These are phyloP conservation scores for Hypoxylon subgilvum DNA, from an alignment of 495 filamentous ascomycete genomes.

Conservation along the genomic window DNA sequence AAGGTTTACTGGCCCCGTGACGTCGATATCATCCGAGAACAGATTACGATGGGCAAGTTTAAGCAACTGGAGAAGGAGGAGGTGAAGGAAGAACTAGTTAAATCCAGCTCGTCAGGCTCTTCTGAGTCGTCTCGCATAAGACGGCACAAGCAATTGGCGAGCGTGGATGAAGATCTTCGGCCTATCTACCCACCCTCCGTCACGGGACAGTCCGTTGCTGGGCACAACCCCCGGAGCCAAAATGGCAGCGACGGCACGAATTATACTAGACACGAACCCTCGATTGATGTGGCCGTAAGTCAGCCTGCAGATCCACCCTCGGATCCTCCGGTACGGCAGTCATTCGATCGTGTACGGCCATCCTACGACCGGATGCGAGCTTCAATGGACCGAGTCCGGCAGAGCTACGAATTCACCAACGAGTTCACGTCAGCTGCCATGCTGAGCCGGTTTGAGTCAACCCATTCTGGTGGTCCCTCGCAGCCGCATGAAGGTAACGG, in stretches of 20 bases:
- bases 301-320: slow-evolving; percentile 44
- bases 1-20: slow-evolving; percentile 93
- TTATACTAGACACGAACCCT: slow-evolving; percentile 74
- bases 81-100: slow-evolving; percentile 20
- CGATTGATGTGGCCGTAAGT: slow-evolving; percentile 43
- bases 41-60: slow-evolving; percentile 80
- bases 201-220: slow-evolving; percentile 70
- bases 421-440: slow-evolving; percentile 90
- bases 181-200: slow-evolving; percentile 92
- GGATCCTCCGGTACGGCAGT: slow-evolving; percentile 51
- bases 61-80: slow-evolving; percentile 63
- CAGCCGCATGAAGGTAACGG: slow-evolving; percentile 24
- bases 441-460: slow-evolving; percentile 81
- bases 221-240: slow-evolving; percentile 79
- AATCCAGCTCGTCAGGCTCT: slow-evolving; percentile 50
- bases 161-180: slow-evolving; percentile 78
- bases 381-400: slow-evolving; percentile 75
- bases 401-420: slow-evolving; percentile 81
- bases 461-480: slow-evolving; percentile 54
- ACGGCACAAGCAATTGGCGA: slow-evolving; percentile 64
- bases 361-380: slow-evolving; percentile 73
- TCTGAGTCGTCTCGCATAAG: slow-evolving; percentile 59
- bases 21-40: slow-evolving; percentile 94
- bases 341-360: slow-evolving; percentile 66
- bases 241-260: slow-evolving; percentile 94